Percentiles rank a stretch among this genome's conserved stretches.
Evolutionary conservation across 2,329 filamentous ascomycete species (phyloP).

Genomic region (Trichophyton rubrum): DNA sequence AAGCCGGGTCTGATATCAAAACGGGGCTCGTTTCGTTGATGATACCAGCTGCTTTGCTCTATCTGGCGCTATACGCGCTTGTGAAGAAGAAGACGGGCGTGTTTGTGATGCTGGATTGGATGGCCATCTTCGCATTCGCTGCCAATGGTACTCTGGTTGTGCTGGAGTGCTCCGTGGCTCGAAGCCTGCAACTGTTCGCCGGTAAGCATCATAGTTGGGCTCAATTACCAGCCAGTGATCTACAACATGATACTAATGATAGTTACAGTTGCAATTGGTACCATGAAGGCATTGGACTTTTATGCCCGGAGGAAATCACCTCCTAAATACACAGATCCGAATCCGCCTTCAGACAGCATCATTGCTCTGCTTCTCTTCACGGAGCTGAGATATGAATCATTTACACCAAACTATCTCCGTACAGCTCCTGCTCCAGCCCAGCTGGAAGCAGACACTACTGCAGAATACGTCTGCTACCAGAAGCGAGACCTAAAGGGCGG

Average conservation of each 20-base stretch:
- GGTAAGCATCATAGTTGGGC: constrained; percentile 16
- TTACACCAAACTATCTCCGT: constrained; percentile 30
- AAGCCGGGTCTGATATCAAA: constrained; percentile 7
- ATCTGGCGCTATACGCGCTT: constrained; percentile 12
- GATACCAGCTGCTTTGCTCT: constrained; percentile 13
- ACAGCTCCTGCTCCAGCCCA: constrained; percentile 14
- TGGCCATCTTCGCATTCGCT: constrained; percentile 10
- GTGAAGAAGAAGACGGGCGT: constrained; percentile 9
- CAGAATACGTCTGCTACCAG: neutral
- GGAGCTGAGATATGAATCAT: constrained; percentile 34
- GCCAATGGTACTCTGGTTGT: constrained; percentile 18
- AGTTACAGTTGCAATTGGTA: constrained; percentile 23
- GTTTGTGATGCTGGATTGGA: constrained; percentile 9
- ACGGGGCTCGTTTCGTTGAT: constrained; percentile 10
- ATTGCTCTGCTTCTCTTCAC: constrained; percentile 27
- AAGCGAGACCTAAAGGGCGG: neutral
- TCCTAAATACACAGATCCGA: constrained; percentile 22
- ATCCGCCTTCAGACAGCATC: constrained; percentile 18
- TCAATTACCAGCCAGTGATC: neutral
- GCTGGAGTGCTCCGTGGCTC: constrained; percentile 21
- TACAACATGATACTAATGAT: neutral
- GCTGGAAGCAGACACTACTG: neutral
- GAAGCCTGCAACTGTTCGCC: constrained; percentile 25
- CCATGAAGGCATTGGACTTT: constrained; percentile 33
- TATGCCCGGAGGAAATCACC: constrained; percentile 24